These are phyloP conservation scores for Ophiocordyceps camponoti-saundersi DNA, from an alignment of 2,329 filamentous ascomycete genomes.

Conservation along the genomic window DNA sequence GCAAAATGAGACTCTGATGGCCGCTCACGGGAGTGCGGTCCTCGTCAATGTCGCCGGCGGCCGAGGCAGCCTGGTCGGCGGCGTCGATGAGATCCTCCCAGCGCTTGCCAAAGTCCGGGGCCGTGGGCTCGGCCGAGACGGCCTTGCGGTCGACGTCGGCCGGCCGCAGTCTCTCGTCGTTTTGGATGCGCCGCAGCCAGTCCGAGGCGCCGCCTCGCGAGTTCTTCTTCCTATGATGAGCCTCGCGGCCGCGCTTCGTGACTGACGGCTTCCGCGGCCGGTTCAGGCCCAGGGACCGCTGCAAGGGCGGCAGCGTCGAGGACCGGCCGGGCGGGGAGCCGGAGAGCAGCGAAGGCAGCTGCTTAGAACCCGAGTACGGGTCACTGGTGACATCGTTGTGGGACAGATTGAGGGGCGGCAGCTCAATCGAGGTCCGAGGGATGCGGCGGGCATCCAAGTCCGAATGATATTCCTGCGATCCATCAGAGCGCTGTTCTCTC, in stretches of 20 bases:
- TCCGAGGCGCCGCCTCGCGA: constrained; percentile 54
- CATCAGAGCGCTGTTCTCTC: neutral
- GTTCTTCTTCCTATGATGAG: constrained; percentile 65
- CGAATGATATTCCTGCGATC: constrained; percentile 45
- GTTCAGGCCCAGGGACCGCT: constrained; percentile 52
- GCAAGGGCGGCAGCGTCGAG: constrained; percentile 71
- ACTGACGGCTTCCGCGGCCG: constrained; percentile 76
- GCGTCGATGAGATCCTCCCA: constrained; percentile 97
- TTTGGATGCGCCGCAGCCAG: constrained; percentile 42
- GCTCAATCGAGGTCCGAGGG: constrained; percentile 51
- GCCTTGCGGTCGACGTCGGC: constrained; percentile 63
- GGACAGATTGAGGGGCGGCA: constrained; percentile 48
- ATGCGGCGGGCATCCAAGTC: constrained; percentile 50
- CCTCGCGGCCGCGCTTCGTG: constrained; percentile 57
- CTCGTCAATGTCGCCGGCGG: constrained; percentile 79
- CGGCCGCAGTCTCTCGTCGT: constrained; percentile 46
- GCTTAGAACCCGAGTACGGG: constrained; percentile 45
- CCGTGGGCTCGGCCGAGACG: constrained; percentile 65
- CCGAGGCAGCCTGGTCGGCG: constrained; percentile 55
- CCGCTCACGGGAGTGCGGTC: constrained; percentile 68
- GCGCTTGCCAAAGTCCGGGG: constrained; percentile 63
- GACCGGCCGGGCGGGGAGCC: constrained; percentile 76
- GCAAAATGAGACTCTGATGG: neutral
- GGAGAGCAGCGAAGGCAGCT: constrained; percentile 63
- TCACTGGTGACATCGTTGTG: constrained; percentile 54